phyloP scores from a whole-genome alignment of 805 yeast genomes.

The Schwanniomyces yamadae region DNA sequence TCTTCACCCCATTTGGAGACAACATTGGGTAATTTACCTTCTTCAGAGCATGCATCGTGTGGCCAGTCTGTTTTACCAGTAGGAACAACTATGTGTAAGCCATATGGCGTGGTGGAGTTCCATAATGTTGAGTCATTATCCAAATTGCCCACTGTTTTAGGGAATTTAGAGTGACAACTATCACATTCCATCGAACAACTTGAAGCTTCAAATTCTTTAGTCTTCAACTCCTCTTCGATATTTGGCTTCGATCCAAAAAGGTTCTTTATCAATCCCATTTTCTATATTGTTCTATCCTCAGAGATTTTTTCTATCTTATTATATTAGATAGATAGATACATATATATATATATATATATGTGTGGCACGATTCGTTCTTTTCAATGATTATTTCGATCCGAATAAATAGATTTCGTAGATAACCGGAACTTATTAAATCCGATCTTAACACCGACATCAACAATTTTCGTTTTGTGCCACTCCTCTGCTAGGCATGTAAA shows the following conservation, averaged over 20 bases:
- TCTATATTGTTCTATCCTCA: too few species aligned
- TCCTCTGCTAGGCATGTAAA: too few species aligned
- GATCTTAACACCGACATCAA: too few species aligned
- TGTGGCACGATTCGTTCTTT: too few species aligned
- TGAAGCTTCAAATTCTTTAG: conserved; percentile 34
- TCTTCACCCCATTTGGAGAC: conserved; percentile 37
- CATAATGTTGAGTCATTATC: conserved; percentile 48
- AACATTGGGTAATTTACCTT: conserved; percentile 45
- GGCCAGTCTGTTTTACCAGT: conserved; percentile 87
- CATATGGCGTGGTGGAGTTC: conserved; percentile 69
- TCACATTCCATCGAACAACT: conserved; percentile 54
- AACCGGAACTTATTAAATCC: too few species aligned
- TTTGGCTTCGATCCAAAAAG: conserved; percentile 1
- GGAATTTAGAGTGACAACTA: conserved; percentile 53
- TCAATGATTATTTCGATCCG: too few species aligned
- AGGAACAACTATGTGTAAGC: conserved; percentile 73
- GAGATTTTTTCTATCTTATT: too few species aligned
- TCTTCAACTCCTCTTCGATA: conserved; percentile 3
- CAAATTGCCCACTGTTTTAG: conserved; percentile 46
- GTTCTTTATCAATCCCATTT: conserved; percentile 4
- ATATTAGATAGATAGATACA: conserved; percentile 1
- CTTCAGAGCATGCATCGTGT: conserved; percentile 59
- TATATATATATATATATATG: too few species aligned
- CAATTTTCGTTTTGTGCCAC: too few species aligned
- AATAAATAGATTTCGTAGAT: too few species aligned